phyloP scores from a whole-genome alignment of 2,329 filamentous ascomycete species.

The Monilinia fructigena region DNA sequence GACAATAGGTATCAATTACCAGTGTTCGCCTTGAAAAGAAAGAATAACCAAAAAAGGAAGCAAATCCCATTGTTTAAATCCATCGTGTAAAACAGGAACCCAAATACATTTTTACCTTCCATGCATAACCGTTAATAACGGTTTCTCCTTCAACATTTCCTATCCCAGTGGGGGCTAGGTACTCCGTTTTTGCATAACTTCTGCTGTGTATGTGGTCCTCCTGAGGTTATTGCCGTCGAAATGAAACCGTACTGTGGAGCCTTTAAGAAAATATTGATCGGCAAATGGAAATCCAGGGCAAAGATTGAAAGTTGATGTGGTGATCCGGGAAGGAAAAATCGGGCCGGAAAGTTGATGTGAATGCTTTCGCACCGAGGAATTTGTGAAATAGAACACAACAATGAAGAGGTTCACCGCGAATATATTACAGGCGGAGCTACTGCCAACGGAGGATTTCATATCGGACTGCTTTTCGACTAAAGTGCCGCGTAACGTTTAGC shows the following conservation, averaged over 20 bases:
- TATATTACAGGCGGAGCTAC: neutral
- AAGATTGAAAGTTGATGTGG: neutral
- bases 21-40: neutral
- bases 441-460: neutral
- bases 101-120: slow-evolving; percentile 18
- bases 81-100: slow-evolving; percentile 10
- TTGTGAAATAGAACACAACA: neutral
- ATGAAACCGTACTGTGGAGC: neutral
- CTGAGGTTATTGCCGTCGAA: neutral
- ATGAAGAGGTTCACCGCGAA: neutral
- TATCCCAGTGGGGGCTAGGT: neutral
- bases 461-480: neutral
- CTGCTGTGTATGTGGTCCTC: slow-evolving; percentile 8
- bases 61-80: slow-evolving; percentile 5
- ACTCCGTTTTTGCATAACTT: slow-evolving; percentile 9
- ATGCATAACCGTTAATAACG: slow-evolving; percentile 1
- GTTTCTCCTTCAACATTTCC: neutral
- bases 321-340: neutral
- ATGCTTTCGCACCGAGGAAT: too few species aligned
- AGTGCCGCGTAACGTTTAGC: slow-evolving; percentile 20
- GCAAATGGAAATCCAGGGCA: neutral
- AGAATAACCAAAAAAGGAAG: neutral
- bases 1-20: neutral
- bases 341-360: neutral
- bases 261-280: neutral